phyloP scores from a whole-genome alignment of 1,139 yeast genomes.

The Protomyces pachydermus region DNA sequence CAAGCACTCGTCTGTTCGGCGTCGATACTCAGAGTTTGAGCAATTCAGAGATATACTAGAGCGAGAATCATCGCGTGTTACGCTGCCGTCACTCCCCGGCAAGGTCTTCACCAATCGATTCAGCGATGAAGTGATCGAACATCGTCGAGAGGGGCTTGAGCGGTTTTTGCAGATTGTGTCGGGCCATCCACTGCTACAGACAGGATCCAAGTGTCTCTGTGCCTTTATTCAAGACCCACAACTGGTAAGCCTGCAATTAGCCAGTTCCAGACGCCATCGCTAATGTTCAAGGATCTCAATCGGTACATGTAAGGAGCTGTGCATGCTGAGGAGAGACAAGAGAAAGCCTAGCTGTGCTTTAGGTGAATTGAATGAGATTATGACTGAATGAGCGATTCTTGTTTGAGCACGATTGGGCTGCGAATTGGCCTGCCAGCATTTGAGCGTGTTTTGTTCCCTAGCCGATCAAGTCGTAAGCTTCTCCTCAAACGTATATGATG shows the following conservation, averaged over 20 bases:
- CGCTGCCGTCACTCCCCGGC: constrained; percentile 85
- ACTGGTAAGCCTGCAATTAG: constrained; percentile 47
- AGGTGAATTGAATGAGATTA: background rate
- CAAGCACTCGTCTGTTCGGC: constrained; percentile 62
- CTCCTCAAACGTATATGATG: too few species aligned
- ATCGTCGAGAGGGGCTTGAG: constrained; percentile 77
- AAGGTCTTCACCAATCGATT: constrained; percentile 71
- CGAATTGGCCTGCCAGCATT: too few species aligned
- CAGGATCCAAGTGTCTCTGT: constrained; percentile 75
- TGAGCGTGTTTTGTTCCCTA: too few species aligned
- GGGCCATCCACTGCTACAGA: constrained; percentile 89
- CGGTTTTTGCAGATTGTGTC: constrained; percentile 74
- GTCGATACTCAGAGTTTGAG: constrained; percentile 89
- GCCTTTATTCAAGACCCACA: constrained; percentile 83
- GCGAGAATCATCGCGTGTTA: constrained; percentile 67
- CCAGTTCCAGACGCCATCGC: background rate
- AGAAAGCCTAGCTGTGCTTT: background rate
- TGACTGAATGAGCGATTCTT: too few species aligned
- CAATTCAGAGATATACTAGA: constrained; percentile 70
- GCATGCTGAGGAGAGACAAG: background rate
- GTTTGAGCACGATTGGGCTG: too few species aligned
- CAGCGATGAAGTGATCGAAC: constrained; percentile 76
- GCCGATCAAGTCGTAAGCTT: too few species aligned
- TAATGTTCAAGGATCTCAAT: background rate
- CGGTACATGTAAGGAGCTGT: background rate